Percentiles rank a stretch among this genome's conserved stretches.
These are phyloP conservation scores for Rhamnella rubrinervis DNA, from an alignment of 331 rosid genomes.

Conservation along the genomic window DNA sequence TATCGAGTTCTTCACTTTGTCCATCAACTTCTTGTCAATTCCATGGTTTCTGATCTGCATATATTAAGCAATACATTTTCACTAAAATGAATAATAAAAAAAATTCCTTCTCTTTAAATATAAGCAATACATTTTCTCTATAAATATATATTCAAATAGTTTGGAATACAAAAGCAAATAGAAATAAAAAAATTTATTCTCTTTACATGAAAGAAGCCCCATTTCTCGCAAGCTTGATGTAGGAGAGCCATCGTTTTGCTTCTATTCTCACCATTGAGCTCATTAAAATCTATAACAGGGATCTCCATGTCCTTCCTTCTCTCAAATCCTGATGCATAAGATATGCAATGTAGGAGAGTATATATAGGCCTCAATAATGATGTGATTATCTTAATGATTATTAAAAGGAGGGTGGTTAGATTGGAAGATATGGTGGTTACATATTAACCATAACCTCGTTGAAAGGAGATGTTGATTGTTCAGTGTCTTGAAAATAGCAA, in stretches of 20 bases:
- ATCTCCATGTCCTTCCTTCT: conserved; percentile 46
- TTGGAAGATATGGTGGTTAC: conserved; percentile 23
- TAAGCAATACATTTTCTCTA: not conserved
- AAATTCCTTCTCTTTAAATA: no score
- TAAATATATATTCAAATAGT: no score
- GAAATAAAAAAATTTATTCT: not conserved
- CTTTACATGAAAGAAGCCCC: conserved; percentile 63
- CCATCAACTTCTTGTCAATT: conserved; percentile 51
- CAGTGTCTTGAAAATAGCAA: conserved; percentile 13
- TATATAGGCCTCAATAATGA: conserved; percentile 46
- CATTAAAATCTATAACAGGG: conserved; percentile 58
- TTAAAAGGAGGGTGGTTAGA: conserved; percentile 21
- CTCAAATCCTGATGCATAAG: conserved; percentile 26
- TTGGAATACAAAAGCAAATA: not conserved
- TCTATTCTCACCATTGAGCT: conserved; percentile 48
- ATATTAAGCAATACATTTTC: not conserved
- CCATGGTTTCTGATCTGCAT: conserved; percentile 69
- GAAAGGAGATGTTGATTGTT: not conserved
- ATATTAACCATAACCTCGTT: conserved; percentile 4
- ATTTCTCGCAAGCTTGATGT: conserved; percentile 58
- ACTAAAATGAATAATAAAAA: not conserved
- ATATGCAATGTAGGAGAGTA: conserved; percentile 28
- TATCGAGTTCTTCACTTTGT: conserved; percentile 55
- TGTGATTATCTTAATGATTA: conserved; percentile 2
- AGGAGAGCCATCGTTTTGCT: conserved; percentile 44